phyloP scores from a whole-genome alignment of 202 grass and related monocot genomes.

The Digitaria exilis region DNA sequence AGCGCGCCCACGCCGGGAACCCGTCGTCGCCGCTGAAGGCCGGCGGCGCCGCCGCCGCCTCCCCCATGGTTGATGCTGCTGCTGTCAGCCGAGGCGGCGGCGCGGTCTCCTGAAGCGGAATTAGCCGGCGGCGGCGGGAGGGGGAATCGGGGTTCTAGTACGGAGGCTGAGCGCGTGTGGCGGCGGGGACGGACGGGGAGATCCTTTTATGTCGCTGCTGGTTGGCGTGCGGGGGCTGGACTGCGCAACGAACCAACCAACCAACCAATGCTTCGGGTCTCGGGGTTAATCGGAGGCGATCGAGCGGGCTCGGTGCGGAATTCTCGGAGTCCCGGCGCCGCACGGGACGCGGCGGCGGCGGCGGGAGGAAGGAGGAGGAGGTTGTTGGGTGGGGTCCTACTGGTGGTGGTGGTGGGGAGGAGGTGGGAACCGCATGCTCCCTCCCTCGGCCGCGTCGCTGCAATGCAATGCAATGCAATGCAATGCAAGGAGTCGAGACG shows the following conservation, averaged over 20 bases:
- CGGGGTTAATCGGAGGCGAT: no score
- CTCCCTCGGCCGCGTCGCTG: no score
- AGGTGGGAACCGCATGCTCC: conserved; percentile 41
- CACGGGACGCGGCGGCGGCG: no score
- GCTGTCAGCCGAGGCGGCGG: no score
- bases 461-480: no score
- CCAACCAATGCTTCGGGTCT: background rate
- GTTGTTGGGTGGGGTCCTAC: background rate
- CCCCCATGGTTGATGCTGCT: conserved; percentile 79
- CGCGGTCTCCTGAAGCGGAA: no score
- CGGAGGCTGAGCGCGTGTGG: background rate
- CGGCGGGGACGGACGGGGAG: background rate
- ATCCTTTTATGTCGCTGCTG: conserved; percentile 2
- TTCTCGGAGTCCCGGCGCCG: background rate
- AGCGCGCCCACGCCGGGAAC: no score
- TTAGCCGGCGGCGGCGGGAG: background rate
- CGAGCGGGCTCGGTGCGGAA: background rate
- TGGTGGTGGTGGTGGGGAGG: conserved; percentile 26
- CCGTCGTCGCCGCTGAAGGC: no score
- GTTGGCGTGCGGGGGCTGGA: conserved; percentile 28
- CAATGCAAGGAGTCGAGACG: background rate
- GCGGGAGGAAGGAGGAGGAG: no score
- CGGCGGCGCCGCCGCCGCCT: conserved; percentile 17
- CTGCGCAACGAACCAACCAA: conserved; percentile 1
- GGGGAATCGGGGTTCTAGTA: background rate